Percentiles rank a stretch among this genome's conserved stretches.
Conservation (phyloP, 371 early-diverging fungal genomes). For the Mortierella sp. region DNA sequence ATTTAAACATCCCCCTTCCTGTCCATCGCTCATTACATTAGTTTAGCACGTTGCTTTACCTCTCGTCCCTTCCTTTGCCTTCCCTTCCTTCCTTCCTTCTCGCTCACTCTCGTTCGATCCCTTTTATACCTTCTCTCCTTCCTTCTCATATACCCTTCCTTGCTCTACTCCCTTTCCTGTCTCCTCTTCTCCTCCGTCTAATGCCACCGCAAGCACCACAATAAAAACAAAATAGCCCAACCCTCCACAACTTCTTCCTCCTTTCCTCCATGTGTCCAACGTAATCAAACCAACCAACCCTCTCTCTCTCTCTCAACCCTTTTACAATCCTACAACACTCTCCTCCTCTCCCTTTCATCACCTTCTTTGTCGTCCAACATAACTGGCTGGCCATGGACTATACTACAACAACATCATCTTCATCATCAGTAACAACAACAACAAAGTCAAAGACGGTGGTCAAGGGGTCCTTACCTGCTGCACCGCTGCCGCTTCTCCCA, state of each 20-base stretch:
- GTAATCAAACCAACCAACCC: background rate
- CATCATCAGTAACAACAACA: background rate
- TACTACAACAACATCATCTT: background rate
- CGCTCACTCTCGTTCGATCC: background rate
- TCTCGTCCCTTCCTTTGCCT: background rate
- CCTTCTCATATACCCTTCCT: background rate
- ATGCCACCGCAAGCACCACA: background rate
- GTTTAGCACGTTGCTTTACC: no score
- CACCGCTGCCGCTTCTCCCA: background rate
- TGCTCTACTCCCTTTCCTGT: background rate
- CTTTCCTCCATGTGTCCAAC: background rate
- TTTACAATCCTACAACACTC: background rate
- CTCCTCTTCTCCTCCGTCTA: background rate
- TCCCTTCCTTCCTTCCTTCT: background rate
- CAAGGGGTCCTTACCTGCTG: constrained; percentile 4
- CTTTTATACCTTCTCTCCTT: background rate
- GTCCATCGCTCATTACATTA: no score
- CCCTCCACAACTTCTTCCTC: no score
- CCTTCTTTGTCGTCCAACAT: background rate
- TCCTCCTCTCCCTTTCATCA: background rate
- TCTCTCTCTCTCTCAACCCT: background rate
- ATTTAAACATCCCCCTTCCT: no score
- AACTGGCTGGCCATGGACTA: background rate
- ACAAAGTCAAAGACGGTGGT: background rate
- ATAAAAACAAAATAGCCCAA: background rate